A percentile compares a stretch with the other conserved stretches of the same genome.
These are phyloP conservation scores for Pichia sp. DNA, from an alignment of 1,139 yeast species.

Conservation along the genomic window DNA sequence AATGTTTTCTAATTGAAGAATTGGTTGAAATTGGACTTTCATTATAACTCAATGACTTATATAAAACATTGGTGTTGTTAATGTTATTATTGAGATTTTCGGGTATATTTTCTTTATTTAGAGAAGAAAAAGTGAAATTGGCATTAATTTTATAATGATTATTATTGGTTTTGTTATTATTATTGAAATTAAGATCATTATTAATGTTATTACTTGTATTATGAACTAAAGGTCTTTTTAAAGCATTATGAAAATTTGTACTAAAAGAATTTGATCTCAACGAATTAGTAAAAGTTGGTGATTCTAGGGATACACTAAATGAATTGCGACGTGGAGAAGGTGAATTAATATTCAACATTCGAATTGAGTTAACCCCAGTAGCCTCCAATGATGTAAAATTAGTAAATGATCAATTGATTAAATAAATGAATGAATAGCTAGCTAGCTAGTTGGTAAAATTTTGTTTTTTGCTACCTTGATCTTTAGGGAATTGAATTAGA, in stretches of 20 bases:
- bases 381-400: too few relatives aligned
- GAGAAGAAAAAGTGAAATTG: constrained; percentile 5
- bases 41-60: constrained; percentile 10
- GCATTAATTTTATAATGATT: neutral
- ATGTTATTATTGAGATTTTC: too few relatives aligned
- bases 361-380: too few relatives aligned
- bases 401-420: too few relatives aligned
- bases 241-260: constrained; percentile 1
- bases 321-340: constrained; percentile 1
- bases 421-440: too few relatives aligned
- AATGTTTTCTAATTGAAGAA: constrained; percentile 12
- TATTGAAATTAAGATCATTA: neutral
- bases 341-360: constrained; percentile 8
- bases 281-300: constrained; percentile 7
- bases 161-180: neutral
- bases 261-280: constrained; percentile 3
- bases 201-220: neutral
- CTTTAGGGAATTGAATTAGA: too few relatives aligned
- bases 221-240: constrained; percentile 7
- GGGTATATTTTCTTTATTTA: constrained; percentile 8
- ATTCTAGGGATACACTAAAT: neutral
- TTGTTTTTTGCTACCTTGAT: too few relatives aligned
- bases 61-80: constrained; percentile 4
- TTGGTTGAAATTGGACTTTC: constrained; percentile 12
- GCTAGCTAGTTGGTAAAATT: too few relatives aligned